Percentiles rank a stretch among this genome's conserved stretches.
These are phyloP conservation scores for Beauveria pseudobassiana DNA, from an alignment of 2,329 filamentous ascomycete genomes.

Conservation along the genomic window DNA sequence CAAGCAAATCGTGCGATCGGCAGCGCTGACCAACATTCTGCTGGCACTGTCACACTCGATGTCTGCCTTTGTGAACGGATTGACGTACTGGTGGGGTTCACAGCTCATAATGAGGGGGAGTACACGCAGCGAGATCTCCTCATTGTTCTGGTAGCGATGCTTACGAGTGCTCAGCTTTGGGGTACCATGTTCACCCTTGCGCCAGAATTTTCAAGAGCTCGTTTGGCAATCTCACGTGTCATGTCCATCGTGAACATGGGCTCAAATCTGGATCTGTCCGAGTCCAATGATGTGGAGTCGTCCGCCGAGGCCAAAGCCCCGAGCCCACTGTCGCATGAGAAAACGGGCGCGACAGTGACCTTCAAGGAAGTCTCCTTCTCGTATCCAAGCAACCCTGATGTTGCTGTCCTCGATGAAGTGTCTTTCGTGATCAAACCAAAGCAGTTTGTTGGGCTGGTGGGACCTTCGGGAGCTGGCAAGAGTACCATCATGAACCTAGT, in stretches of 20 bases:
- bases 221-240: background rate
- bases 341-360: conserved; percentile 32
- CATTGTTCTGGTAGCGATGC: conserved; percentile 2
- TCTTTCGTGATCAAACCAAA: conserved; percentile 29
- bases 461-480: conserved; percentile 40
- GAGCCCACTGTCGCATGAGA: conserved; percentile 21
- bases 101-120: background rate
- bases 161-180: conserved; percentile 5
- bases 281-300: background rate
- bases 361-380: conserved; percentile 51
- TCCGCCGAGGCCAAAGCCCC: conserved; percentile 11
- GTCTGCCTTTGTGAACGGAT: background rate
- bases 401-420: conserved; percentile 37
- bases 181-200: conserved; percentile 1
- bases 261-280: background rate
- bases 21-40: background rate
- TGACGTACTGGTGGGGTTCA: conserved; percentile 6
- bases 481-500: conserved; percentile 39
- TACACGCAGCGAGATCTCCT: background rate
- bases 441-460: conserved; percentile 36
- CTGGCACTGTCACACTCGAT: background rate
- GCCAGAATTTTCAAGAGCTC: background rate
- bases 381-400: conserved; percentile 51
- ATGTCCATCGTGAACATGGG: background rate
- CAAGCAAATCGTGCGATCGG: conserved; percentile 16